Evolutionary conservation across 2,329 filamentous ascomycete genomes (phyloP).

Genomic region (Hyphodiscus sp.): DNA sequence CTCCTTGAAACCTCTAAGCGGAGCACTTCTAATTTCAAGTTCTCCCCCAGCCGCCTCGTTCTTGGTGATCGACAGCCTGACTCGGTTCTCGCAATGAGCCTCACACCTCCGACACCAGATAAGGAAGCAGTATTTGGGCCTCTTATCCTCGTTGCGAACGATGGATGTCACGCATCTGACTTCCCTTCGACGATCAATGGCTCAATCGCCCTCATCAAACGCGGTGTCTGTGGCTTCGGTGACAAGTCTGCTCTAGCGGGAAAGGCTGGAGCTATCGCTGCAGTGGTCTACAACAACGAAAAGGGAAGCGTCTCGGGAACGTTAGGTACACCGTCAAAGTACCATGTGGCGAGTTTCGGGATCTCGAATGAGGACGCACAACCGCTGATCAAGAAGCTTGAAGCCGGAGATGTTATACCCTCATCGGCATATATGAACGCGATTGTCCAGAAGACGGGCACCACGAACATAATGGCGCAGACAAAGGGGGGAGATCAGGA

Average conservation of each 20-base stretch:
- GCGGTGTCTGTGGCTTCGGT: constrained; percentile 67
- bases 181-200: constrained; percentile 53
- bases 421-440: constrained; percentile 55
- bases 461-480: constrained; percentile 55
- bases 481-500: constrained; percentile 51
- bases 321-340: constrained; percentile 51
- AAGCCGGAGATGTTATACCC: constrained; percentile 42
- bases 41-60: constrained; percentile 37
- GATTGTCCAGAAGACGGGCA: constrained; percentile 37
- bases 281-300: constrained; percentile 56
- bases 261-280: constrained; percentile 61
- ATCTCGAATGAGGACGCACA: constrained; percentile 54
- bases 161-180: constrained; percentile 59
- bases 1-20: too few species aligned
- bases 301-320: constrained; percentile 57
- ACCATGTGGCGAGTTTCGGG: constrained; percentile 64
- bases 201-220: constrained; percentile 63
- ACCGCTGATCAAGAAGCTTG: constrained; percentile 48
- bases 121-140: constrained; percentile 53
- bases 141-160: constrained; percentile 52
- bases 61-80: constrained; percentile 46
- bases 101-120: constrained; percentile 59
- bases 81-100: constrained; percentile 50
- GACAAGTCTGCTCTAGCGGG: constrained; percentile 64
- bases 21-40: too few species aligned